Conservation (phyloP, 2,329 filamentous ascomycete genomes). For the Fusarium chaquense region DNA sequence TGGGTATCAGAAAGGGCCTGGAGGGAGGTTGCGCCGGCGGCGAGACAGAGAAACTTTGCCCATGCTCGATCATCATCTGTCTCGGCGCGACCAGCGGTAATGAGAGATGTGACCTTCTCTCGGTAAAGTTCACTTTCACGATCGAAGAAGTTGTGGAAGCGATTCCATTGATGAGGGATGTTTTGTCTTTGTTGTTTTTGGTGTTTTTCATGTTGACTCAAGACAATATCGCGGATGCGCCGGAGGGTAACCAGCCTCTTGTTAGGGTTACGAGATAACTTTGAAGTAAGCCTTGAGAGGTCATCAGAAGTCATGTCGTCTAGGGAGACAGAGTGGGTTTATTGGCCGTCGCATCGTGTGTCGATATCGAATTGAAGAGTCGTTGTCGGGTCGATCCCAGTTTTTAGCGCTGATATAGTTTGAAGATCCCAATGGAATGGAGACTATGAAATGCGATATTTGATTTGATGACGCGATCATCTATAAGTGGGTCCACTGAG, state of each 20-base stretch:
- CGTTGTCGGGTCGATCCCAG: neutral
- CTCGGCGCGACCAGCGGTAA: neutral
- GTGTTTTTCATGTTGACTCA: neutral
- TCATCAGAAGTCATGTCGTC: neutral
- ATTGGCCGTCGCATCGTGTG: neutral
- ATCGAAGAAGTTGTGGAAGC: neutral
- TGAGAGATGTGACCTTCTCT: neutral
- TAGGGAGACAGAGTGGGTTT: neutral
- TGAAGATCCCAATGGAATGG: no score
- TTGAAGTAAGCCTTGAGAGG: neutral
- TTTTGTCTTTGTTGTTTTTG: neutral
- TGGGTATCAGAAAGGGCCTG: neutral
- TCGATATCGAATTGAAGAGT: neutral
- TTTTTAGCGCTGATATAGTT: neutral
- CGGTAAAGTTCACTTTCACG: neutral
- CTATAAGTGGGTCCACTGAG: no score
- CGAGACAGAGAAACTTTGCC: neutral
- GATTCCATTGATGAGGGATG: neutral
- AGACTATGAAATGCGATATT: no score
- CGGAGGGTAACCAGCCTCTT: neutral
- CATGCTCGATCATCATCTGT: neutral
- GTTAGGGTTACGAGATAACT: neutral
- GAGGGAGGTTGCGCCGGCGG: neutral
- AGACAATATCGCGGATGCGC: neutral
- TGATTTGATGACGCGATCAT: no score